Evolutionary conservation across 1,284 basidiomycete species (phyloP), one percentile per base, ranked within the genome.

Genomic region (Moesziomyces sp.): DNA sequence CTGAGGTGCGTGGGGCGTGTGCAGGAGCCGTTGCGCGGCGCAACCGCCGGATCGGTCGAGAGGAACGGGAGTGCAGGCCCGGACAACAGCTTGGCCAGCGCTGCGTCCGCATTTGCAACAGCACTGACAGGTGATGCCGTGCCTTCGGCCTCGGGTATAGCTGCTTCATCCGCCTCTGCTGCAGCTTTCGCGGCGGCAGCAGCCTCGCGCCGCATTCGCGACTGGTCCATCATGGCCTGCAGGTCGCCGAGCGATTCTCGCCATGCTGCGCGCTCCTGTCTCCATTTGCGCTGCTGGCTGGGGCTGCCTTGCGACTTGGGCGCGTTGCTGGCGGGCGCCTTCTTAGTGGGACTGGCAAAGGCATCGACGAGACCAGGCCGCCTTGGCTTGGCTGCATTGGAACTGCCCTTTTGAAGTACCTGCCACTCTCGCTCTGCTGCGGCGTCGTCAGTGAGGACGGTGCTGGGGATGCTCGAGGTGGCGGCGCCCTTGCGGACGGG

Each of bases 221-320:
- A 73, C 19, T 63, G 56, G 28, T 73, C 65, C 57, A 67, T 68
- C 64, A 73, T 68, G 11, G 60, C 64, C 50, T 73, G 61, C 24
- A 74, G 35, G 45, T 65, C 66, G 9, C 66, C 64, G 30, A 75
- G 23, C 3, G 57, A 61, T 43, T 75, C 73, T 30, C 61, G 48
- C 73, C 73, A 75, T 10, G 57, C 68, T 8, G 60, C 60, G 26
- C 68, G 46, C 46, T 75, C 68, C 42, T 71, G 58, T 26, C 64
- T 40, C 72, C 67, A 64, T 26, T 64, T 57, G 19, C 72, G 62
- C 47, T 70, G 72, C 14, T 56, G 58, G 18, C 34, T 45, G 0
- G 67, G 72, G 26, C 59, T 63, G 24, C 14, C 44, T 11, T 60
- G 21, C 5, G 18, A 5, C 5, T 34, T 46, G 16, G 14, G 19